Evolutionary conservation across 371 early-diverging fungal species (phyloP), one percentile per base, ranked within the genome.

Genomic region (Syncephalastrum contaminatum): DNA sequence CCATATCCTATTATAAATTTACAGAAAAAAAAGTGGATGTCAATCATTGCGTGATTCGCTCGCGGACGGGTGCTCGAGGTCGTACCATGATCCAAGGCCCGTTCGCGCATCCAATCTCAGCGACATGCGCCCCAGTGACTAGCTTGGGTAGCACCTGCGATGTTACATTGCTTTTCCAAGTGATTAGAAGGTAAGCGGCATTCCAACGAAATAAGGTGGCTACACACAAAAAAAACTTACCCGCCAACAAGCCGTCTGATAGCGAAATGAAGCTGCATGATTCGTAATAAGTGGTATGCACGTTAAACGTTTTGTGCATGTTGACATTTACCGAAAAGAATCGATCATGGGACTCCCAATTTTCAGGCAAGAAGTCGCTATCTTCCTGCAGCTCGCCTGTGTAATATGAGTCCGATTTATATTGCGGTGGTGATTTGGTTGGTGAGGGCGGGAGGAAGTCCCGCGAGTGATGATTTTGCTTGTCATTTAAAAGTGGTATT

Each of bases 1-100:
- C 74, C 70, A 74, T 68, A 46, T 74, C 74, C 74, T 74, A 51
- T 20, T 19, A 27, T 47, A 46, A 54, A 45, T n/a, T 12, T 40
- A 49, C 45, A 53, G 7, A 24, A 56, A 42, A n/a, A 24, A n/a
- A 51, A 49, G 20, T 21, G 15, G 20, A 18, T 20, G 14, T 57
- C 45, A 24, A 21, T 20, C 20, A 41, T 60, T 55, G 39, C 39
- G 19, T n/a, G 14, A 39, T 18, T 15, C 21, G 21, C 22, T 21
- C 13, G 15, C 19, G 15, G 30, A 41, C 19, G 8, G 0, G 21
- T 24, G 43, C 19, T 13, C 16, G 20, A 19, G 13, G 43, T 10
- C 46, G 22, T 66, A 56, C 62, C 59, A 59, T 55, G 14, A 58
- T 54, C 66, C 66, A 66, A 24, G 56, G 40, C 48, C 61, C 66